These are phyloP conservation scores for Fusarium fracticaudum DNA, from an alignment of 2,329 filamentous ascomycete species.

Conservation along the genomic window DNA sequence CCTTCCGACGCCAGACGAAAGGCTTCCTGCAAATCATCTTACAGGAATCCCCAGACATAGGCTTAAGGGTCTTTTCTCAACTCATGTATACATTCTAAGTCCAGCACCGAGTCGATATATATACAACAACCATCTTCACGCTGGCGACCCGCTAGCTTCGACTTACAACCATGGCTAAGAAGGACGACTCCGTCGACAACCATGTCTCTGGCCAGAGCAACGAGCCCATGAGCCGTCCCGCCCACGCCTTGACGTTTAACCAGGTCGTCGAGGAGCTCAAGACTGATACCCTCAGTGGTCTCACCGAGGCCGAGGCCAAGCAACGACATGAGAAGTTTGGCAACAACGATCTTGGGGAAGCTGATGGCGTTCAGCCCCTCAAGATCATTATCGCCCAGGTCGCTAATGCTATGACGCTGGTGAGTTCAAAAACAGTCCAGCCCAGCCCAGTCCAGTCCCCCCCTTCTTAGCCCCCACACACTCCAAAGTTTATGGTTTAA, in stretches of 20 bases:
- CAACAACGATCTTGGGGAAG: constrained; percentile 63
- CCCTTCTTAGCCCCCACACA: constrained; percentile 6
- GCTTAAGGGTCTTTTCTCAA: constrained; percentile 9
- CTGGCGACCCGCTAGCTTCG: constrained; percentile 26
- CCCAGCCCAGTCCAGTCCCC: neutral
- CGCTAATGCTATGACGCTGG: constrained; percentile 76
- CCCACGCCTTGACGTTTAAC: constrained; percentile 63
- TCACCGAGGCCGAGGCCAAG: constrained; percentile 61
- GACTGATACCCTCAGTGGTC: constrained; percentile 62
- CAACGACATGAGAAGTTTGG: constrained; percentile 63
- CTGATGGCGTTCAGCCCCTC: constrained; percentile 59
- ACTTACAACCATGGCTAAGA: constrained; percentile 34
- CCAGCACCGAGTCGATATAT: constrained; percentile 7
- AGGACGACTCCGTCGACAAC: constrained; percentile 30
- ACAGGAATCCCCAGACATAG: constrained; percentile 36
- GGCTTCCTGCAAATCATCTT: constrained; percentile 32
- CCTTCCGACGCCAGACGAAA: constrained; percentile 35
- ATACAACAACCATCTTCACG: neutral
- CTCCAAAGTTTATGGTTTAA: constrained; percentile 12
- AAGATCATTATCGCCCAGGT: constrained; percentile 72
- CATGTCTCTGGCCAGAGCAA: constrained; percentile 50
- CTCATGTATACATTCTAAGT: constrained; percentile 4
- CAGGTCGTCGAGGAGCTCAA: constrained; percentile 62
- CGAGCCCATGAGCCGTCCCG: constrained; percentile 60
- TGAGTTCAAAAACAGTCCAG: constrained; percentile 43